A percentile compares a stretch with the other conserved stretches of the same genome.
phyloP scores from a whole-genome alignment of 2,329 filamentous ascomycete species.

The Epichloe baconii region DNA sequence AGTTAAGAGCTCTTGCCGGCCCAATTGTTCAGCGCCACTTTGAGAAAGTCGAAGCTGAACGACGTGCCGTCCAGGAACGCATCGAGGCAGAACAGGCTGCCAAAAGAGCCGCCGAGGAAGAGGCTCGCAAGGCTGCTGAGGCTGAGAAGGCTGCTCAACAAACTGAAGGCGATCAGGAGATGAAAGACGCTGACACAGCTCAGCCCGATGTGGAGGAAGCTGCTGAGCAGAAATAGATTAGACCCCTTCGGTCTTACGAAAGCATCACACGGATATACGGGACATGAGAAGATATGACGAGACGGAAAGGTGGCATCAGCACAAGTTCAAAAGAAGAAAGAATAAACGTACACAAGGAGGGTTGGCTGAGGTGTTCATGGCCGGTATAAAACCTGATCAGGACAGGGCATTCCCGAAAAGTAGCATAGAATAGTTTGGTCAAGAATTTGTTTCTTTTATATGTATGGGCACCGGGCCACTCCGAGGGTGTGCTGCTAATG shows the following conservation, averaged over 20 bases:
- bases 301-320: neutral
- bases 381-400: neutral
- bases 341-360: neutral
- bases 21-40: conserved; percentile 90
- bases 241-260: neutral
- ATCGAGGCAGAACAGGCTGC: conserved; percentile 66
- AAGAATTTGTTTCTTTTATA: neutral
- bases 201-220: conserved; percentile 38
- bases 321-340: neutral
- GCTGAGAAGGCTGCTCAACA: conserved; percentile 35
- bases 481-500: too few relatives aligned
- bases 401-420: neutral
- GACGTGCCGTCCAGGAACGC: conserved; percentile 63
- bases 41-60: conserved; percentile 84
- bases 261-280: conserved; percentile 1
- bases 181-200: conserved; percentile 46
- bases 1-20: conserved; percentile 80
- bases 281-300: conserved; percentile 9
- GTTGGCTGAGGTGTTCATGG: neutral
- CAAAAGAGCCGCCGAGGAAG: conserved; percentile 51
- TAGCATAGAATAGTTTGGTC: neutral
- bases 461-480: too few relatives aligned
- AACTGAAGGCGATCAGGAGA: conserved; percentile 43
- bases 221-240: conserved; percentile 22
- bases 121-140: conserved; percentile 40